A percentile compares a stretch with the other conserved stretches of the same genome.
Conservation (phyloP, 208 protist species). For the Crithidia bombi region DNA sequence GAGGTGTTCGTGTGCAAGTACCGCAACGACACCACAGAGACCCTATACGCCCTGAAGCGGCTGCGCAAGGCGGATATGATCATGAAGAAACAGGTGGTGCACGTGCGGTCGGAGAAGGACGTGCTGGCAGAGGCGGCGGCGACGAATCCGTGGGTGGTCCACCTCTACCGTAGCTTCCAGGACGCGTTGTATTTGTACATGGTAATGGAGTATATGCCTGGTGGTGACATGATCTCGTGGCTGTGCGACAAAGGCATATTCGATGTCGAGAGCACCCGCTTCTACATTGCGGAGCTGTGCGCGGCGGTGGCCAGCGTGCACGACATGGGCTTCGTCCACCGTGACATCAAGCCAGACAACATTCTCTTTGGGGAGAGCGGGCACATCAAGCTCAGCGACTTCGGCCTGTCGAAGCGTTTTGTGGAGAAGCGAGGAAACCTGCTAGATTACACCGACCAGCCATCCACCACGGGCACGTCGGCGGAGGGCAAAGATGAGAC, state of each 20-base stretch:
- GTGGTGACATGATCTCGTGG: slow-evolving; percentile 94
- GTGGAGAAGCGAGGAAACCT: slow-evolving; percentile 62
- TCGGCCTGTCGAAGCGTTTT: slow-evolving; percentile 96
- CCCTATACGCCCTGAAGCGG: slow-evolving; percentile 91
- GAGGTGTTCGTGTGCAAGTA: slow-evolving; percentile 90
- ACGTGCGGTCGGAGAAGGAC: slow-evolving; percentile 92
- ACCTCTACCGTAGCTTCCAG: slow-evolving; percentile 93
- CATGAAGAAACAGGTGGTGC: slow-evolving; percentile 84
- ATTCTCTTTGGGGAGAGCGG: slow-evolving; percentile 95
- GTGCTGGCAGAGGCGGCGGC: slow-evolving; percentile 84
- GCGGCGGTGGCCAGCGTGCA: slow-evolving; percentile 91
- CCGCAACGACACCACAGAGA: slow-evolving; percentile 59
- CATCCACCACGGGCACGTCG: slow-evolving; percentile 16
- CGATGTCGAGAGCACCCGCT: slow-evolving; percentile 82
- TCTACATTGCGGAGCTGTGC: slow-evolving; percentile 94
- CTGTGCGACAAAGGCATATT: slow-evolving; percentile 90
- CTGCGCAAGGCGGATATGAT: slow-evolving; percentile 94
- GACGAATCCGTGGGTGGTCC: slow-evolving; percentile 90
- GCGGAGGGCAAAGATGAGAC: slow-evolving; percentile 7
- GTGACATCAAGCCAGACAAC: slow-evolving; percentile 99
- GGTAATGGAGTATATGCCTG: slow-evolving; percentile 96
- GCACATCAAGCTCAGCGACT: slow-evolving; percentile 98
- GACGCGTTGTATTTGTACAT: slow-evolving; percentile 93
- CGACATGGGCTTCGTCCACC: slow-evolving; percentile 91
- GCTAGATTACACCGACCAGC: slow-evolving; percentile 58